These are phyloP conservation scores for Saccharomyces uvarum DNA, from an alignment of 1,139 yeast genomes.

Conservation along the genomic window DNA sequence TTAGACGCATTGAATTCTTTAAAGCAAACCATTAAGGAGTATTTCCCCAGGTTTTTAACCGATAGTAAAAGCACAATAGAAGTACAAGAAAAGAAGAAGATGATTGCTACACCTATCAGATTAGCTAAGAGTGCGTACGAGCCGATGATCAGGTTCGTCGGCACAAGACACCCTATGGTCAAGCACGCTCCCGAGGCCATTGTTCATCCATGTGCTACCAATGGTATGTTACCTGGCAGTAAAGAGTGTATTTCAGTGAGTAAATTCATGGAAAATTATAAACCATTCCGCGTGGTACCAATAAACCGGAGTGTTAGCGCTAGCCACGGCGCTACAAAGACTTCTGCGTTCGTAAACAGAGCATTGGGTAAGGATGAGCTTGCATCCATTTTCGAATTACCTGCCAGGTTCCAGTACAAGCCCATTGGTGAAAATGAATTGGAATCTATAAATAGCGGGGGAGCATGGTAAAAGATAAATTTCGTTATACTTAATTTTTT, in stretches of 20 bases:
- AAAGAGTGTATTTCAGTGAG: conserved; percentile 20
- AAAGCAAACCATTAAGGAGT: not conserved
- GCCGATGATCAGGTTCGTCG: conserved; percentile 58
- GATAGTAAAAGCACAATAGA: not conserved
- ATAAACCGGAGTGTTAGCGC: conserved; percentile 20
- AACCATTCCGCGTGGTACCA: conserved; percentile 32
- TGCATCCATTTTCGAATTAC: conserved; percentile 56
- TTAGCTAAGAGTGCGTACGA: conserved; percentile 35
- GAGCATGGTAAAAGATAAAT: conserved; percentile 39
- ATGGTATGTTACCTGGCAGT: conserved; percentile 38
- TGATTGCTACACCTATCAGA: conserved; percentile 32
- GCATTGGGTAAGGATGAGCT: conserved; percentile 29
- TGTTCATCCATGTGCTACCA: conserved; percentile 43
- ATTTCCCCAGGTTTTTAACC: conserved; percentile 1
- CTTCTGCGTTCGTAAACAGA: conserved; percentile 36
- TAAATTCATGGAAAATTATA: conserved; percentile 26
- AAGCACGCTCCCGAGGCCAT: conserved; percentile 17
- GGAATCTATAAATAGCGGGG: conserved; percentile 68
- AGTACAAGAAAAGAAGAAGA: conserved; percentile 10
- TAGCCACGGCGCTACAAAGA: conserved; percentile 32
- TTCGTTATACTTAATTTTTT: conserved; percentile 4
- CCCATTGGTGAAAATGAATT: conserved; percentile 59
- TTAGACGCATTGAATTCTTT: not conserved
- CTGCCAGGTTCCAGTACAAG: conserved; percentile 61
- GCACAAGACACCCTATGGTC: conserved; percentile 37